Evolutionary conservation across 176 grass and related monocot species (phyloP).

Genomic region (Triticum dicoccoides): DNA sequence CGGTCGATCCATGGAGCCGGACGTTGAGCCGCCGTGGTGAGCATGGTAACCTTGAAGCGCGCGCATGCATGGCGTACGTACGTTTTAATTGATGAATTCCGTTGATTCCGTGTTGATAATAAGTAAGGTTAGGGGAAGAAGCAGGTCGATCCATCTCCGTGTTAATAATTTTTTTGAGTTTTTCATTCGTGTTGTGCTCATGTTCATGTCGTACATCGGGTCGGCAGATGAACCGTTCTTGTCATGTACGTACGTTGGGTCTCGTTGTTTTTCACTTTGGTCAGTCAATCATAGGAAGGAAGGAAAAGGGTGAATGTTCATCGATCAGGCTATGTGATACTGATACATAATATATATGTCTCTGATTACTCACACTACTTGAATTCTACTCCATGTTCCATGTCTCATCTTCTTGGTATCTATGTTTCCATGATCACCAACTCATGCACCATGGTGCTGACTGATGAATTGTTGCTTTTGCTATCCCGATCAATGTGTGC

Average conservation of each 20-base stretch:
- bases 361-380: constrained; percentile 17
- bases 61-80: not conserved
- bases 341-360: not conserved
- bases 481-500: not conserved
- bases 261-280: not conserved
- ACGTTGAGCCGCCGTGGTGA: not conserved
- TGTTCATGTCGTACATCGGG: not conserved
- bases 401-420: not conserved
- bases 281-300: not conserved
- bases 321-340: not conserved
- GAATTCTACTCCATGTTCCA: not conserved
- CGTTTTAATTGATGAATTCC: not conserved
- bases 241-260: not conserved
- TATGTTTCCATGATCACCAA: not conserved
- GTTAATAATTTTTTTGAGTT: not conserved
- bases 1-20: not conserved
- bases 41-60: not conserved
- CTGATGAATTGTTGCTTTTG: not conserved
- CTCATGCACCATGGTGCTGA: too few species aligned
- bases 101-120: constrained; percentile 26
- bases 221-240: constrained; percentile 25
- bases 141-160: not conserved
- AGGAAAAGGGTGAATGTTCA: not conserved
- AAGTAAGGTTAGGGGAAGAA: constrained; percentile 35
- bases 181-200: constrained; percentile 28